Evolutionary conservation across 495 filamentous ascomycete species (phyloP).

Genomic region (Penicillium dipodomyicola): DNA sequence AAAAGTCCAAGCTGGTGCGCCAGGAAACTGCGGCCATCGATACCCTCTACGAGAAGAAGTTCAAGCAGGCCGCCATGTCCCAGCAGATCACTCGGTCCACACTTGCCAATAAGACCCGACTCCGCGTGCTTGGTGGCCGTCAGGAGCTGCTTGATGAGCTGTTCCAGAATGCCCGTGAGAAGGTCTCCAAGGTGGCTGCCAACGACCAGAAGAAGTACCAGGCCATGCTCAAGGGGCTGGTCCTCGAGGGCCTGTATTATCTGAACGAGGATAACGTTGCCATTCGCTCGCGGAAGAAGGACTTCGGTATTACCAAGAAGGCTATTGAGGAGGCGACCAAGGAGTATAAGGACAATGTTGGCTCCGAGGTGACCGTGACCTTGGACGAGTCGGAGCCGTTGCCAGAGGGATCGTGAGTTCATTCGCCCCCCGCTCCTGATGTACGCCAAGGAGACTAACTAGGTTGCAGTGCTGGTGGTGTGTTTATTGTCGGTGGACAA

Average conservation of each 20-base stretch:
- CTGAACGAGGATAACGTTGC: conserved; percentile 74
- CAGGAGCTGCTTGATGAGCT: conserved; percentile 92
- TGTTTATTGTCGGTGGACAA: conserved; percentile 71
- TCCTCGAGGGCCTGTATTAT: conserved; percentile 88
- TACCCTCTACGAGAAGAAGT: conserved; percentile 89
- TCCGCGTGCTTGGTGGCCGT: conserved; percentile 78
- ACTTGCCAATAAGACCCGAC: conserved; percentile 88
- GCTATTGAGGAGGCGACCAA: conserved; percentile 70
- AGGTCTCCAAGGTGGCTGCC: conserved; percentile 58
- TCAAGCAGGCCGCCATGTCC: conserved; percentile 93
- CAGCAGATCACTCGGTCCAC: conserved; percentile 97
- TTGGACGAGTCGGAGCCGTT: conserved; percentile 78
- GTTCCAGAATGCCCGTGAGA: conserved; percentile 72
- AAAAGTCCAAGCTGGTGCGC: conserved; percentile 96
- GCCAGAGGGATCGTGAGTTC: conserved; percentile 80
- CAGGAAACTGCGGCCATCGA: conserved; percentile 93
- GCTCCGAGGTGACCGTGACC: conserved; percentile 59
- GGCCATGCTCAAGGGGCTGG: conserved; percentile 67
- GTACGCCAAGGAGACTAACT: conserved; percentile 13
- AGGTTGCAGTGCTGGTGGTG: conserved; percentile 70
- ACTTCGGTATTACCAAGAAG: conserved; percentile 68
- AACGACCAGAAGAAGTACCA: conserved; percentile 73
- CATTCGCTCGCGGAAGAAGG: conserved; percentile 74
- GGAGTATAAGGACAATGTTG: conserved; percentile 75
- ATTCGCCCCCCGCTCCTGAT: conserved; percentile 1